Evolutionary conservation across 768 basidiomycete genomes (phyloP).

Genomic region (Trametes punicea): DNA sequence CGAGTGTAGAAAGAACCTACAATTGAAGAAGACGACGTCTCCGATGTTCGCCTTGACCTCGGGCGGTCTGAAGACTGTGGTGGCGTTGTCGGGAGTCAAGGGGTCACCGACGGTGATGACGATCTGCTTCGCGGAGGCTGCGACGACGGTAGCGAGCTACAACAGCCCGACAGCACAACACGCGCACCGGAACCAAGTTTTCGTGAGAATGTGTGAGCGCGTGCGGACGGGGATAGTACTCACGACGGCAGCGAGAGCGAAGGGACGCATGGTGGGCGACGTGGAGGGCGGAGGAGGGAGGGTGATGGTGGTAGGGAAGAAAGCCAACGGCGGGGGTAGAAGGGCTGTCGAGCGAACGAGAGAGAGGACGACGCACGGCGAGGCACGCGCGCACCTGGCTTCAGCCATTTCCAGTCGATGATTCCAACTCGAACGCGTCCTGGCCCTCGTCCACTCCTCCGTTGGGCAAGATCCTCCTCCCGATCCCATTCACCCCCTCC

Average conservation of each 20-base stretch:
- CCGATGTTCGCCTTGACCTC: constrained; percentile 42
- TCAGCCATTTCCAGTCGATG: neutral
- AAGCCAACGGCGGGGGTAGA: constrained; percentile 4
- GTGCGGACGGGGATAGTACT: constrained; percentile 6
- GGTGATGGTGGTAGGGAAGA: constrained; percentile 20
- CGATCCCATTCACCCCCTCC: neutral
- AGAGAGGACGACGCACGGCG: neutral
- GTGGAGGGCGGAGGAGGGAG: constrained; percentile 8
- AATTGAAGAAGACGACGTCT: constrained; percentile 56
- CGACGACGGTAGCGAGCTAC: constrained; percentile 18
- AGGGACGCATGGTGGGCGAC: constrained; percentile 23
- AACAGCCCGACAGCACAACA: neutral
- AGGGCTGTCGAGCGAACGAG: neutral
- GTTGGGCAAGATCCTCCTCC: constrained; percentile 5
- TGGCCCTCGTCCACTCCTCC: no score
- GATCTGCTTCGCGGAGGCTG: constrained; percentile 36
- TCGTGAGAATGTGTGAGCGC: neutral
- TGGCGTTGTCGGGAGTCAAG: constrained; percentile 42
- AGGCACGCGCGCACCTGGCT: neutral
- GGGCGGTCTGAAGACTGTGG: constrained; percentile 44
- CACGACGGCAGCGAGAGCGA: constrained; percentile 21
- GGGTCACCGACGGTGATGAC: constrained; percentile 44
- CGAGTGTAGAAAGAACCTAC: constrained; percentile 30
- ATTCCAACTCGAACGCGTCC: neutral
- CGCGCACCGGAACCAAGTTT: neutral